Base-by-base conservation (phyloP, 2,329 filamentous ascomycete species). In the Nigrospora sphaerica region DNA sequence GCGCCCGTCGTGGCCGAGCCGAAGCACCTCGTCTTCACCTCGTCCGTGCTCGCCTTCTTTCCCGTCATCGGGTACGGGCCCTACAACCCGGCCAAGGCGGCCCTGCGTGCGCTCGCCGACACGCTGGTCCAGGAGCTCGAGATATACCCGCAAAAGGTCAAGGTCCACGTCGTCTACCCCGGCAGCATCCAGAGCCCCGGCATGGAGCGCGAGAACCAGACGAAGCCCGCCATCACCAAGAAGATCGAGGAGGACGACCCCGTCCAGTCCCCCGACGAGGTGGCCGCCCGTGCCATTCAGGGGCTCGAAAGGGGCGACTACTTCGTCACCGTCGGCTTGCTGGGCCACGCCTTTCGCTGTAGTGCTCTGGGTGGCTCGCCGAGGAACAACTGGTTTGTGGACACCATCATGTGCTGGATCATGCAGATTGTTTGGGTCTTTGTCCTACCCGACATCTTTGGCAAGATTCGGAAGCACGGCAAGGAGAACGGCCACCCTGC, bases 1-100 rank as follows among this genome's bases (percentile, higher is more conserved):
- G 65, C 64, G 5, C 64, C 71, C 10, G 58, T 72, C 33, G 64
- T 73, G 42, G 57, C 67, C 6, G 69, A 77, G 51, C 73, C 83
- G 11, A 80, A 85, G 46, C 92, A 97, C 66, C 75, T 98, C 52
- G 81, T 98, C 61, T 88, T 97, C 67, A 97, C 93, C 1, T 83
- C 84, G 14, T 93, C 86, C 18, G 78, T 85, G 6, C 69, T 84
- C 16, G 86, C 86, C 2, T 85, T 95, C 57, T 83, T 85, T 57
- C 80, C 88, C 12, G 65, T 95, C 32, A 79, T 84, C 12, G 93
- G 93, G 23, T 98, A 98, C 66, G 77, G 75, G 0, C 78, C 88
- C 0, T 98, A 98, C 66, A 78, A 83, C 1, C 88, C 92, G 3
- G 76, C 85, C 46, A 98, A 98, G 69, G 83, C 84, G 45, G 93